Percentiles rank a stretch among this genome's conserved stretches.
Evolutionary conservation across 441 rosid species (phyloP).

Genomic region (Erodium chrysanthum): DNA sequence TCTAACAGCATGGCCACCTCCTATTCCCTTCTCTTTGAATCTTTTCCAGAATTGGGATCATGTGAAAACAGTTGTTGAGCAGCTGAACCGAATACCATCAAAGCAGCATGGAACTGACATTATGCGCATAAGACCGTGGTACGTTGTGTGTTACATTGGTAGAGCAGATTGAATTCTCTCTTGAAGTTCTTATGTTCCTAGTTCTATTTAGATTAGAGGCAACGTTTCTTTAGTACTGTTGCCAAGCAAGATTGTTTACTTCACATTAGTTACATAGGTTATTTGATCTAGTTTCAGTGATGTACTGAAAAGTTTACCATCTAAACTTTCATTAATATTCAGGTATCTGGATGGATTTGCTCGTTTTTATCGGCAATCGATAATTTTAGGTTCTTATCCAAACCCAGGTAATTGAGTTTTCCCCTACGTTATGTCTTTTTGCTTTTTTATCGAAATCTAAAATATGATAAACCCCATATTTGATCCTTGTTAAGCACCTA

Average conservation of each 20-base stretch:
- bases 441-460: not conserved
- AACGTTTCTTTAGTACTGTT: not conserved
- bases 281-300: not conserved
- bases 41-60: slow-evolving; percentile 70
- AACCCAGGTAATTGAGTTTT: slow-evolving; percentile 51
- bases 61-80: slow-evolving; percentile 47
- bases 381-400: slow-evolving; percentile 58
- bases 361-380: slow-evolving; percentile 66
- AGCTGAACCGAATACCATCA: slow-evolving; percentile 58
- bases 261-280: not conserved
- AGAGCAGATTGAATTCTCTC: not conserved
- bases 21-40: slow-evolving; percentile 16
- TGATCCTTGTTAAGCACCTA: not conserved
- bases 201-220: not conserved
- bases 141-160: slow-evolving; percentile 15
- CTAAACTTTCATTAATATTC: slow-evolving; percentile 20
- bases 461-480: not conserved
- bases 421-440: not conserved
- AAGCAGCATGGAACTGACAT: slow-evolving; percentile 80
- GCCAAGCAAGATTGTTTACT: not conserved
- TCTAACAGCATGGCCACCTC: slow-evolving; percentile 3
- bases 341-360: slow-evolving; percentile 86
- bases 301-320: slow-evolving; percentile 12
- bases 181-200: not conserved
- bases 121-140: slow-evolving; percentile 86